phyloP scores from a whole-genome alignment of 2,329 filamentous ascomycete genomes.

The Xylariales sp. region DNA sequence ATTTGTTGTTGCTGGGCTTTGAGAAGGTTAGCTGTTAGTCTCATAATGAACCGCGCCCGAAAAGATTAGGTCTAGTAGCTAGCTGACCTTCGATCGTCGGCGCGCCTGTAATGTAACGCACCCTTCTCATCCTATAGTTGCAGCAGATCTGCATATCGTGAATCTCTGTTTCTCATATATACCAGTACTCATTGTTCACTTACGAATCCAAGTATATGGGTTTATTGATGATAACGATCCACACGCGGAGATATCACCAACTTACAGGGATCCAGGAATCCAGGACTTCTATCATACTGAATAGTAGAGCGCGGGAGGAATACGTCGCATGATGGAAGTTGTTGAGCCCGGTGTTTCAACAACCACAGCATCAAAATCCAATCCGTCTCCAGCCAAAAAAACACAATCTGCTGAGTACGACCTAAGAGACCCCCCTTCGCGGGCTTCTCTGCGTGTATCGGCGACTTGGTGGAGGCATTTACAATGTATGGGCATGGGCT shows the following conservation, averaged over 20 bases:
- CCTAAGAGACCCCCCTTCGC: conserved; percentile 52
- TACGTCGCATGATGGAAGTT: conserved; percentile 37
- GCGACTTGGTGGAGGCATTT: conserved; percentile 74
- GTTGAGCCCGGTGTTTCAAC: conserved; percentile 12
- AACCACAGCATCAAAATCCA: conserved; percentile 19
- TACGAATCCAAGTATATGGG: not conserved
- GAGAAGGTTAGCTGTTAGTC: too few relatives aligned
- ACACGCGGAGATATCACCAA: not conserved
- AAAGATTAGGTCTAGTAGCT: not conserved
- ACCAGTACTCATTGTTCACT: not conserved
- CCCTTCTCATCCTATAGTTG: not conserved
- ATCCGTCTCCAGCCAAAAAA: conserved; percentile 35
- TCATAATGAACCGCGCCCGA: not conserved
- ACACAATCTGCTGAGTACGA: conserved; percentile 44
- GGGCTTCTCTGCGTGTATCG: conserved; percentile 71
- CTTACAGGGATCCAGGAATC: not conserved
- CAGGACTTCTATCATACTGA: not conserved
- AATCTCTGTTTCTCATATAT: conserved; percentile 13
- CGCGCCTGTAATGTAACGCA: not conserved
- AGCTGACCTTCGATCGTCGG: conserved; percentile 2
- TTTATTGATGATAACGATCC: conserved; percentile 1
- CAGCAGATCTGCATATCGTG: not conserved
- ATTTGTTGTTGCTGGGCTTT: too few relatives aligned
- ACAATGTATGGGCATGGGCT: conserved; percentile 75
- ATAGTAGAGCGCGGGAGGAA: not conserved